A percentile compares a stretch with the other conserved stretches of the same genome.
Evolutionary conservation across 495 filamentous ascomycete species (phyloP).

Genomic region (Aspergillus avenaceus): DNA sequence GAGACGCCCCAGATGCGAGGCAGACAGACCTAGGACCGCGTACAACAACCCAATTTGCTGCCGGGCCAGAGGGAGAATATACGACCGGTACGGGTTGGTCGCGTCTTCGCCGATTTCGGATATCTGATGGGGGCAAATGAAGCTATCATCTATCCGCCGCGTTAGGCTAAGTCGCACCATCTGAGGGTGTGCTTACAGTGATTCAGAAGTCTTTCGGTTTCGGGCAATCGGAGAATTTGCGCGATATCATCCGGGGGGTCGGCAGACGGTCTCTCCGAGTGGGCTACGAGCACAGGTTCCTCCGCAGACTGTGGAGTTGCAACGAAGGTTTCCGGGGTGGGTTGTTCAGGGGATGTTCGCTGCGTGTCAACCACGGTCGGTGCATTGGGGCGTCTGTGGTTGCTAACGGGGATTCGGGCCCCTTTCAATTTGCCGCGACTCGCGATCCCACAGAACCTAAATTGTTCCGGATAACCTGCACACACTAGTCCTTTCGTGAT

Average conservation of each 20-base stretch:
- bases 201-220: slow-evolving; percentile 18
- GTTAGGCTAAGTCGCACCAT: background rate
- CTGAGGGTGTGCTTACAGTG: slow-evolving; percentile 19
- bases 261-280: background rate
- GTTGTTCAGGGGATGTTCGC: background rate
- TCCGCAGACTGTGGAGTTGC: background rate
- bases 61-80: slow-evolving; percentile 32
- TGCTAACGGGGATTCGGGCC: slow-evolving; percentile 12
- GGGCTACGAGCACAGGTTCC: background rate
- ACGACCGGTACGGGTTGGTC: slow-evolving; percentile 33
- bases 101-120: slow-evolving; percentile 19
- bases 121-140: slow-evolving; percentile 37
- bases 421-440: slow-evolving; percentile 37
- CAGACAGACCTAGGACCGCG: slow-evolving; percentile 31
- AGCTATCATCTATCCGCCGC: slow-evolving; percentile 26
- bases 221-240: slow-evolving; percentile 2
- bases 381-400: background rate
- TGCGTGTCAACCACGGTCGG: background rate
- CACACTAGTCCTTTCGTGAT: slow-evolving; percentile 27
- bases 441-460: slow-evolving; percentile 35
- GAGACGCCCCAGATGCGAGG: slow-evolving; percentile 30
- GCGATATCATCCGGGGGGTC: slow-evolving; percentile 3
- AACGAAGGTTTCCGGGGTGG: background rate
- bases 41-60: slow-evolving; percentile 32
- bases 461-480: slow-evolving; percentile 38